Percentiles rank a stretch among this genome's conserved stretches.
Conservation (phyloP, 2,329 filamentous ascomycete genomes). For the Aspergillus sojae region DNA sequence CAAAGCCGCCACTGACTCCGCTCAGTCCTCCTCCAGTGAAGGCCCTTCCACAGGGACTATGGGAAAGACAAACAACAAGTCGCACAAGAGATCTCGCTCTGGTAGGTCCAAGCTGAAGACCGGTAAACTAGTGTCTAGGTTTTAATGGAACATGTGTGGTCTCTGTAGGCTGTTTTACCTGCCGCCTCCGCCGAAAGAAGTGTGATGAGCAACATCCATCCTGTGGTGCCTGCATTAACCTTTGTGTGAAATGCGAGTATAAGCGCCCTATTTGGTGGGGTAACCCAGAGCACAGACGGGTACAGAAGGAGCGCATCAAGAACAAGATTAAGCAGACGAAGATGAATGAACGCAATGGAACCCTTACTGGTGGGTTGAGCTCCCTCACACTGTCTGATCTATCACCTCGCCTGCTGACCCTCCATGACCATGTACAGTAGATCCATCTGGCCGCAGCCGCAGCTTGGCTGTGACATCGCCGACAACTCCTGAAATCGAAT, state of each 20-base stretch:
- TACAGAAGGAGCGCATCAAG: conserved; percentile 95
- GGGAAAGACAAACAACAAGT: conserved; percentile 71
- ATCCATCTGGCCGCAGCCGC: conserved; percentile 20
- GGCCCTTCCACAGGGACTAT: conserved; percentile 49
- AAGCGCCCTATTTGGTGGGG: conserved; percentile 97
- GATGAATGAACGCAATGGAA: conserved; percentile 78
- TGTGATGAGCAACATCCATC: conserved; percentile 68
- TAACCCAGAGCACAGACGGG: conserved; percentile 80
- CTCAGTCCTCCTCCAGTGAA: conserved; percentile 46
- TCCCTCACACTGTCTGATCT: neutral
- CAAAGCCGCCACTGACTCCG: conserved; percentile 16
- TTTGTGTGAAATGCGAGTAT: conserved; percentile 90
- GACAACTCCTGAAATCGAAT: conserved; percentile 65
- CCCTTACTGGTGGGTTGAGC: conserved; percentile 42
- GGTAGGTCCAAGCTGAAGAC: conserved; percentile 62
- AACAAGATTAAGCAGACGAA: conserved; percentile 97
- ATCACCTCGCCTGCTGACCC: conserved; percentile 11
- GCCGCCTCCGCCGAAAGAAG: conserved; percentile 69
- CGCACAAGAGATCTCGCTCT: conserved; percentile 92
- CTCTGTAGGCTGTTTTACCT: conserved; percentile 66
- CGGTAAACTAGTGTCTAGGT: conserved; percentile 17
- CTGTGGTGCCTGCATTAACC: conserved; percentile 67
- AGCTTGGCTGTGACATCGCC: conserved; percentile 56
- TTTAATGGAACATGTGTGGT: neutral
- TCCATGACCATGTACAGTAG: conserved; percentile 8